phyloP scores from a whole-genome alignment of 768 basidiomycete genomes.

The Mycena epipterygia region DNA sequence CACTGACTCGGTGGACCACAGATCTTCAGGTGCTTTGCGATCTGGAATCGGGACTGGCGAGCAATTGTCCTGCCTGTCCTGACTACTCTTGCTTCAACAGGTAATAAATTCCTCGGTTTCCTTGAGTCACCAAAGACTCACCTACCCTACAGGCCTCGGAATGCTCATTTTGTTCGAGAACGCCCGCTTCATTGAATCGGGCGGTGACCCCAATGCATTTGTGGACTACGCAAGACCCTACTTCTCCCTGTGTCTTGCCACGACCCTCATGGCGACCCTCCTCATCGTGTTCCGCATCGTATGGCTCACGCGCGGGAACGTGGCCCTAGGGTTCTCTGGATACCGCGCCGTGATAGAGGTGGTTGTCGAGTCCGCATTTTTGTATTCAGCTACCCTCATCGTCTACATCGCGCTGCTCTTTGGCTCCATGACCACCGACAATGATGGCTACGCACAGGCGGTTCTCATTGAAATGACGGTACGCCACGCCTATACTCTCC shows the following conservation, averaged over 20 bases:
- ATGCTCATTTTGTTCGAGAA: background rate
- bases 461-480: conserved; percentile 8
- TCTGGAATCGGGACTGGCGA: conserved; percentile 12
- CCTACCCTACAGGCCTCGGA: background rate
- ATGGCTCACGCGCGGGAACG: conserved; percentile 1
- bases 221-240: background rate
- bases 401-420: conserved; percentile 12
- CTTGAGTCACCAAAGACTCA: background rate
- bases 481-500: background rate
- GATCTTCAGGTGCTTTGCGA: background rate
- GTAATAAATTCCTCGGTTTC: background rate
- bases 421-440: background rate
- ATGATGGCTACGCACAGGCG: conserved; percentile 9
- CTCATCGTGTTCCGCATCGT: conserved; percentile 5
- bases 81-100: background rate
- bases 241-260: background rate
- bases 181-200: background rate
- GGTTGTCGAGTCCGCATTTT: conserved; percentile 12
- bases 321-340: background rate
- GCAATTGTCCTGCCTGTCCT: conserved; percentile 8
- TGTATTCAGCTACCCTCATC: conserved; percentile 6
- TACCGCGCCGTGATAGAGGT: conserved; percentile 6
- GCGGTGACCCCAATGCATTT: background rate
- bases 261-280: conserved; percentile 4
- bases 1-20: background rate